Evolutionary conservation across 2,329 filamentous ascomycete genomes (phyloP).

Genomic region (Whalleya microplaca): DNA sequence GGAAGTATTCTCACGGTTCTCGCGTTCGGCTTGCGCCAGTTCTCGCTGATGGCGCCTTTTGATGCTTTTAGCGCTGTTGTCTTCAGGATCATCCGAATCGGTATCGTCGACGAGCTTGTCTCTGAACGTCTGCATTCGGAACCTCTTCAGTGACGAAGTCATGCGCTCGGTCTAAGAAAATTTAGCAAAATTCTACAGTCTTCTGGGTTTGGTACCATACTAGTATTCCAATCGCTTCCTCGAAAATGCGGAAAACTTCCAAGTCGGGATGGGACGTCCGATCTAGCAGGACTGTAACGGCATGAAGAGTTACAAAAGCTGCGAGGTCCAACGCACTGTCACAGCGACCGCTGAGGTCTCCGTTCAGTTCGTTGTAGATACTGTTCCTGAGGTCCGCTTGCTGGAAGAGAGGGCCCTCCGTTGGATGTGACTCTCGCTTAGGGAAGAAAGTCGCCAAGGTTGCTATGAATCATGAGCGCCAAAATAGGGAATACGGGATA

Average conservation of each 20-base stretch:
- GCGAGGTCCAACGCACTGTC: constrained; percentile 66
- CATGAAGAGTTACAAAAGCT: constrained; percentile 63
- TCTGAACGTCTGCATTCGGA: constrained; percentile 61
- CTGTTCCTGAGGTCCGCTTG: constrained; percentile 66
- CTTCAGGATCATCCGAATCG: constrained; percentile 48
- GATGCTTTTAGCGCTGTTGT: constrained; percentile 44
- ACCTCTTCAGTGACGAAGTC: constrained; percentile 64
- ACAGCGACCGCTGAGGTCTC: constrained; percentile 64
- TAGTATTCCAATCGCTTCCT: constrained; percentile 66
- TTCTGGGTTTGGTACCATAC: constrained; percentile 39
- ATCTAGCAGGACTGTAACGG: constrained; percentile 64
- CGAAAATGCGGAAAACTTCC: constrained; percentile 67
- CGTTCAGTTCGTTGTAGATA: constrained; percentile 68
- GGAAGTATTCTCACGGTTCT: constrained; percentile 66
- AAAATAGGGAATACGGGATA: not conserved
- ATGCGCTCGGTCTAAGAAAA: constrained; percentile 59
- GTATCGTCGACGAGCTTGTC: constrained; percentile 45
- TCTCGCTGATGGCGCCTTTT: constrained; percentile 48
- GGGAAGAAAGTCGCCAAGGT: constrained; percentile 60
- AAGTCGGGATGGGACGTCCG: constrained; percentile 62
- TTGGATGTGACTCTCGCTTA: constrained; percentile 56
- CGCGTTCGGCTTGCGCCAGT: constrained; percentile 50
- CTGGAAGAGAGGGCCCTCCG: constrained; percentile 59
- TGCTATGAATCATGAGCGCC: constrained; percentile 36
- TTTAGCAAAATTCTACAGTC: constrained; percentile 8